Evolutionary conservation across 108 stramenopile genomes (phyloP).

Genomic region (Asterionellopsis glacialis): DNA sequence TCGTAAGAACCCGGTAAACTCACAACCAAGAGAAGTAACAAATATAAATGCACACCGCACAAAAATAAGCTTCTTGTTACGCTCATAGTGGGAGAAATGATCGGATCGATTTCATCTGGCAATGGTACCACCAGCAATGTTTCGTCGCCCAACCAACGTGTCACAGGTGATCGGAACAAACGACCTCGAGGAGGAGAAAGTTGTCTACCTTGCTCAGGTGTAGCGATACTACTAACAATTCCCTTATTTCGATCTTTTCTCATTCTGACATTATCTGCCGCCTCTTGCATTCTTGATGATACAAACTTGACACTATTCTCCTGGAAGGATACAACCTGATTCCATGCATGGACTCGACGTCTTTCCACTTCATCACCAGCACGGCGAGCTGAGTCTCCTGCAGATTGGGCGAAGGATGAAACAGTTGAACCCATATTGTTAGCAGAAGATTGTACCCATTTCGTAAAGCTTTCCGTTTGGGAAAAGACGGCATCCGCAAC

Average conservation of each 20-base stretch:
- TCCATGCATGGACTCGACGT: slow-evolving; percentile 19
- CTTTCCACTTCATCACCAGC: slow-evolving; percentile 35
- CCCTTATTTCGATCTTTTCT: slow-evolving; percentile 14
- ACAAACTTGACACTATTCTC: slow-evolving; percentile 3
- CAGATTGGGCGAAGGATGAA: slow-evolving; percentile 8
- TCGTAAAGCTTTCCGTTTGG: slow-evolving; percentile 22
- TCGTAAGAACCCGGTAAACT: slow-evolving; percentile 65
- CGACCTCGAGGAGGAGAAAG: slow-evolving; percentile 1
- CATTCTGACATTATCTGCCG: slow-evolving; percentile 9
- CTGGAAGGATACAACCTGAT: slow-evolving; percentile 17
- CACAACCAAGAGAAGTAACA: slow-evolving; percentile 69
- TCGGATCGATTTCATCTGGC: slow-evolving; percentile 73
- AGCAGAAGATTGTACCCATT: slow-evolving; percentile 18
- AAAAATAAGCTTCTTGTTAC: slow-evolving; percentile 57
- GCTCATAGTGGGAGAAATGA: slow-evolving; percentile 57
- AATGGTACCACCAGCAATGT: slow-evolving; percentile 11
- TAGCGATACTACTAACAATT: slow-evolving; percentile 10
- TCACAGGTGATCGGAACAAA: slow-evolving; percentile 6
- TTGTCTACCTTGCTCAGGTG: slow-evolving; percentile 1
- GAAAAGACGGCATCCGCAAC: slow-evolving; percentile 18
- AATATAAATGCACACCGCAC: slow-evolving; percentile 69
- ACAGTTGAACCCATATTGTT: background rate
- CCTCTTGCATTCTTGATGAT: background rate
- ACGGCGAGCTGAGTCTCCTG: slow-evolving; percentile 28
- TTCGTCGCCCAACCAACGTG: slow-evolving; percentile 19